Percentiles rank a stretch among this genome's conserved stretches.
Evolutionary conservation across 2,329 filamentous ascomycete species (phyloP).

Genomic region (Calonectria honghensis): DNA sequence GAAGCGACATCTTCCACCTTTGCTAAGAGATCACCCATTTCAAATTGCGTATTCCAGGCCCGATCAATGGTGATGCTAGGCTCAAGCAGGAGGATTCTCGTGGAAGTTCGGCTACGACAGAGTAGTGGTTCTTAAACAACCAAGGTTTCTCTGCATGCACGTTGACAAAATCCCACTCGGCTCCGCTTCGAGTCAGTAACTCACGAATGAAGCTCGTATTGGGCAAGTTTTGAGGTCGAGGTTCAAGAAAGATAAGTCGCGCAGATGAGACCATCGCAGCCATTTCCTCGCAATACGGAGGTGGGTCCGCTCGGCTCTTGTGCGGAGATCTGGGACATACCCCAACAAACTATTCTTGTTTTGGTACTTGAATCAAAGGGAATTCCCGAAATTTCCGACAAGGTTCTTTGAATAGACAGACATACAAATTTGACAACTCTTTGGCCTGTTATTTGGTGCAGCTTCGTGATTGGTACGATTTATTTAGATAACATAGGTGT

Average conservation of each 20-base stretch:
- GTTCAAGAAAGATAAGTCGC: not conserved
- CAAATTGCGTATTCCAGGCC: not conserved
- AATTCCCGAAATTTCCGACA: not conserved
- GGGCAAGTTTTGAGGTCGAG: not conserved
- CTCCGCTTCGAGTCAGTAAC: not conserved
- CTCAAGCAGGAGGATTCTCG: not conserved
- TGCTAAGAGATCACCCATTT: not conserved
- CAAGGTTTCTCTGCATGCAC: not conserved
- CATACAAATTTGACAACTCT: not conserved
- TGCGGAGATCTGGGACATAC: not conserved
- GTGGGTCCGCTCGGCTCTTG: not conserved
- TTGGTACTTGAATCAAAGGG: not conserved
- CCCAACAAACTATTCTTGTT: not conserved
- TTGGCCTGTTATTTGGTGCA: too few relatives aligned
- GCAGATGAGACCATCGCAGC: not conserved
- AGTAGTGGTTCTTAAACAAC: not conserved
- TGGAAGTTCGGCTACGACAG: not conserved
- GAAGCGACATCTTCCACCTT: not conserved
- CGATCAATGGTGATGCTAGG: not conserved
- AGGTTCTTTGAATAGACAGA: accelerated
- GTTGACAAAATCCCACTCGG: not conserved
- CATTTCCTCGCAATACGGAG: not conserved
- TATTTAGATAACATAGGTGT: not conserved
- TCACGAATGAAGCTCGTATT: not conserved
- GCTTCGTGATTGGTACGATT: not conserved